These are phyloP conservation scores for Vicia faba DNA, from an alignment of 306 rosid genomes.

Conservation along the genomic window DNA sequence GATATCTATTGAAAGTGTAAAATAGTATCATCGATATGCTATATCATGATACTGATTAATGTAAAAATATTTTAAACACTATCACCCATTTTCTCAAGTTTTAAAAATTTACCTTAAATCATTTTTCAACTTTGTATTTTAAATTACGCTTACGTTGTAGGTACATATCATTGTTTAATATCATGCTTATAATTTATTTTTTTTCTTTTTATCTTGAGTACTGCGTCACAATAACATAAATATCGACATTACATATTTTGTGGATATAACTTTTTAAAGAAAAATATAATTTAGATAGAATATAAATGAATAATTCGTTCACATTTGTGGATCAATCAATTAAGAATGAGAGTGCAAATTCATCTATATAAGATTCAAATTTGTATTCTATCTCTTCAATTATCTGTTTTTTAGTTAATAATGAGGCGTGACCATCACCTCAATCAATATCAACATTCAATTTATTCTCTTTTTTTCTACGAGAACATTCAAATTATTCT, in stretches of 20 bases:
- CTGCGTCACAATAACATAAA: not conserved
- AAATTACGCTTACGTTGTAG: no score
- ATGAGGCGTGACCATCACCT: not conserved
- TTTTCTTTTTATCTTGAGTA: not conserved
- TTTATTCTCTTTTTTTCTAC: not conserved
- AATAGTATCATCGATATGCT: no score
- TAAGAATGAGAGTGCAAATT: not conserved
- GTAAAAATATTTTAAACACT: no score
- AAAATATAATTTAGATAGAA: not conserved
- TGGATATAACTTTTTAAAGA: no score
- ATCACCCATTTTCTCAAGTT: no score
- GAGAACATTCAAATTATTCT: no score
- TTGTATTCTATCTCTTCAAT: constrained; percentile 4
- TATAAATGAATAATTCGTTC: not conserved
- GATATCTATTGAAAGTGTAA: no score
- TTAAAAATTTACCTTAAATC: no score
- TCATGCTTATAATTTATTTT: not conserved
- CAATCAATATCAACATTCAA: not conserved
- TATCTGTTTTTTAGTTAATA: constrained; percentile 2
- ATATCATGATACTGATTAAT: no score
- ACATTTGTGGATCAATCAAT: not conserved
- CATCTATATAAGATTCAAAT: no score
- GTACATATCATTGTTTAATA: not conserved
- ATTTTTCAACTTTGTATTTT: no score
- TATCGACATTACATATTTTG: not conserved